phyloP scores from a whole-genome alignment of 2,329 filamentous ascomycete genomes.

The Exophiala calicioides region DNA sequence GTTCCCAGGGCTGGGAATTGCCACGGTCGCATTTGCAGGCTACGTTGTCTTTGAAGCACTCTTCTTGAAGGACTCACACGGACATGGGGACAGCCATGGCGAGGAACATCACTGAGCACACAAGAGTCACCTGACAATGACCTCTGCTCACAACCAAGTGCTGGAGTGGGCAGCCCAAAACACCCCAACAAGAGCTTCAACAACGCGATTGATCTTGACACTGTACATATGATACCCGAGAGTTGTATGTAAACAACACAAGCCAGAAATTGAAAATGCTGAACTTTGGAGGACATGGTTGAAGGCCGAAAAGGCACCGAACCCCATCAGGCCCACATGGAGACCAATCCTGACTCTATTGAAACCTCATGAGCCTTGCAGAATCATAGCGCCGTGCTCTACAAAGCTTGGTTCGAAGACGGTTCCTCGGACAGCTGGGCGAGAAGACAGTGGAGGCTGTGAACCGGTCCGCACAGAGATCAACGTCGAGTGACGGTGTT shows the following conservation, averaged over 20 bases:
- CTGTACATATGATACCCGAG: neutral
- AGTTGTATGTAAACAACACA: neutral
- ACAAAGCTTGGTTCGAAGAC: slow-evolving; percentile 7
- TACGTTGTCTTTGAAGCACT: slow-evolving; percentile 91
- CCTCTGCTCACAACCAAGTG: slow-evolving; percentile 28
- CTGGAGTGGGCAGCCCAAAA: slow-evolving; percentile 25
- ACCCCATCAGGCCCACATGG: too few species aligned
- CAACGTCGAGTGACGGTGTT: too few species aligned
- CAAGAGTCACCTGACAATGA: neutral
- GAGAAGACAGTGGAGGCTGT: neutral
- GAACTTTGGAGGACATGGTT: neutral
- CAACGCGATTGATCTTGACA: too few species aligned
- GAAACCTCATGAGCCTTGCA: slow-evolving; percentile 10
- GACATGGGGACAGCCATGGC: slow-evolving; percentile 59
- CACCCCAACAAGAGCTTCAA: too few species aligned
- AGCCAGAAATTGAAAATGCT: too few species aligned
- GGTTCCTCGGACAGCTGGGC: neutral
- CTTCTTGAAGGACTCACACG: slow-evolving; percentile 72
- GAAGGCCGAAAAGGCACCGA: neutral
- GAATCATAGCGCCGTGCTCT: neutral
- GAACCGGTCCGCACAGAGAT: too few species aligned
- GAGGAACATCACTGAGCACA: slow-evolving; percentile 30
- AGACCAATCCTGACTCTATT: neutral
- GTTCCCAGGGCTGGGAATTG: slow-evolving; percentile 91
- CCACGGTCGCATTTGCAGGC: slow-evolving; percentile 81